These are phyloP conservation scores for Amanita jacksonii DNA, from an alignment of 768 basidiomycete species.

Conservation along the genomic window DNA sequence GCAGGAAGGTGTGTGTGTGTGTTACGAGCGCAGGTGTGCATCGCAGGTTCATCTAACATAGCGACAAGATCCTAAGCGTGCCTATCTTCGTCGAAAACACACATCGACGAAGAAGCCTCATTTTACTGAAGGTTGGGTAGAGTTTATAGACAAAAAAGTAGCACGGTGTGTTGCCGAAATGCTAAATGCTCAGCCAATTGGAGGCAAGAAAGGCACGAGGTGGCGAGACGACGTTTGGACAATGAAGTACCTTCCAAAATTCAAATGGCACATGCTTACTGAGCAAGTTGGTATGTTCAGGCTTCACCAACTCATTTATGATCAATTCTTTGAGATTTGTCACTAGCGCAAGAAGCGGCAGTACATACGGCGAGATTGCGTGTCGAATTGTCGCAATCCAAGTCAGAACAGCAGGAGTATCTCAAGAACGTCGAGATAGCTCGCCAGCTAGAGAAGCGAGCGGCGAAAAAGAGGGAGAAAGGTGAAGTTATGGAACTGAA, in stretches of 20 bases:
- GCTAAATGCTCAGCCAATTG: constrained; percentile 94
- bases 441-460: constrained; percentile 75
- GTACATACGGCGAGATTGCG: constrained; percentile 84
- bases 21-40: background rate
- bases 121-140: constrained; percentile 97
- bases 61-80: constrained; percentile 67
- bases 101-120: constrained; percentile 80
- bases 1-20: constrained; percentile 69
- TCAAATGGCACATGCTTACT: constrained; percentile 98
- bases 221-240: constrained; percentile 99
- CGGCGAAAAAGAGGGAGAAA: constrained; percentile 50
- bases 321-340: background rate
- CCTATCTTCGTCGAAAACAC: constrained; percentile 73
- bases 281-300: constrained; percentile 86
- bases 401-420: constrained; percentile 85
- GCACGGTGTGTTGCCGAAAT: constrained; percentile 87
- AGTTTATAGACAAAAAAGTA: constrained; percentile 90
- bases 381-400: constrained; percentile 82
- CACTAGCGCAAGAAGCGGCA: constrained; percentile 84
- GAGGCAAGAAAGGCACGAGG: constrained; percentile 81
- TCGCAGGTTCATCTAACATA: background rate
- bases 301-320: background rate
- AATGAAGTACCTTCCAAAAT: constrained; percentile 96
- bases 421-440: constrained; percentile 91
- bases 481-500: constrained; percentile 42